phyloP scores from a whole-genome alignment of 2,329 filamentous ascomycete genomes.

The Fusarium robinianum region DNA sequence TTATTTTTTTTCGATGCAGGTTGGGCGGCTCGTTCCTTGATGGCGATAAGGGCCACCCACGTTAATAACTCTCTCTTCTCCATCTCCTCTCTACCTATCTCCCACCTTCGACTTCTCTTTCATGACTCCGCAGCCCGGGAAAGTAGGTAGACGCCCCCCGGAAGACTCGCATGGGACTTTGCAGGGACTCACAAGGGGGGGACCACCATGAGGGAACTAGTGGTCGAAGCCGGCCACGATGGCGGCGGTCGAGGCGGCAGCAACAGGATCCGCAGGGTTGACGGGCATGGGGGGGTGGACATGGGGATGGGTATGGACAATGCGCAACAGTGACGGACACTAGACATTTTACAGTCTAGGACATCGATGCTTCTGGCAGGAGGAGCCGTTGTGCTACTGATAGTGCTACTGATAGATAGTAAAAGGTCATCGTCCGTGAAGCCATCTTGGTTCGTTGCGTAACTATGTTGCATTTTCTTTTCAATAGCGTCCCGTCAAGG shows the following conservation, averaged over 20 bases:
- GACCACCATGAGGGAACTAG: slow-evolving; percentile 22
- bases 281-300: slow-evolving; percentile 21
- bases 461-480: too few relatives aligned
- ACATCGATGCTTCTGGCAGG: slow-evolving; percentile 11
- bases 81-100: slow-evolving; percentile 25
- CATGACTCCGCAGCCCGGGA: slow-evolving; percentile 29
- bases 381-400: too few relatives aligned
- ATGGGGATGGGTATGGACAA: slow-evolving; percentile 20
- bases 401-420: too few relatives aligned
- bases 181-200: slow-evolving; percentile 26
- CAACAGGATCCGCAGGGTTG: slow-evolving; percentile 17
- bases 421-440: too few relatives aligned
- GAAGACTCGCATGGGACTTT: slow-evolving; percentile 21
- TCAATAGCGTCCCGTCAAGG: slow-evolving; percentile 5
- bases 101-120: slow-evolving; percentile 17
- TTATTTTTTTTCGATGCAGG: slow-evolving; percentile 11
- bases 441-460: too few relatives aligned
- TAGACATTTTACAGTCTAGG: slow-evolving; percentile 14
- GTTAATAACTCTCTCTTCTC: slow-evolving; percentile 21
- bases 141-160: slow-evolving; percentile 33
- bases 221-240: neutral
- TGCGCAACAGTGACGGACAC: too few relatives aligned
- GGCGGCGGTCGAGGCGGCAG: neutral
- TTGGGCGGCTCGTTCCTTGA: slow-evolving; percentile 7
- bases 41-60: slow-evolving; percentile 20